Conservation (phyloP, 192 early-diverging fungal species). For the Cetraspora pellucida region DNA sequence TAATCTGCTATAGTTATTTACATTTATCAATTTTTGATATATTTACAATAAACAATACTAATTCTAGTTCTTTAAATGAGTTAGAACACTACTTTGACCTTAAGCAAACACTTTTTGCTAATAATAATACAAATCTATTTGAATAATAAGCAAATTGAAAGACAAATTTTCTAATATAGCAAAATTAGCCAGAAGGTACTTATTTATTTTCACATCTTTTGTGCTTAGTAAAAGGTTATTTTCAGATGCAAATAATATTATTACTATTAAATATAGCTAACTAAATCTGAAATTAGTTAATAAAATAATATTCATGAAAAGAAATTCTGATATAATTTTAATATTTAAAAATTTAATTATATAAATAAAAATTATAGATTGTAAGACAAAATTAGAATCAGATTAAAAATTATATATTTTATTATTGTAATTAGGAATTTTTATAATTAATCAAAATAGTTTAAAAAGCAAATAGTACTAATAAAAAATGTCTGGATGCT, state of each 20-base stretch:
- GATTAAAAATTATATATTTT: no score
- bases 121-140: background rate
- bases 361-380: no score
- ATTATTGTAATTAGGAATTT: no score
- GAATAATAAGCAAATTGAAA: background rate
- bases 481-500: no score
- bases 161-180: background rate
- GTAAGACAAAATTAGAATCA: no score
- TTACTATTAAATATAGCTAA: background rate
- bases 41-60: no score
- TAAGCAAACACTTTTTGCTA: background rate
- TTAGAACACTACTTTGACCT: background rate
- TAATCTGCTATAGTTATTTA: no score
- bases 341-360: no score
- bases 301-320: conserved; percentile 11
- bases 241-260: background rate
- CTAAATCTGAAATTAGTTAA: background rate
- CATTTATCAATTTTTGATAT: no score
- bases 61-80: no score
- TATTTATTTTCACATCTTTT: background rate
- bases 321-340: background rate
- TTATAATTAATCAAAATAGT: no score
- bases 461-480: no score
- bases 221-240: conserved; percentile 1
- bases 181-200: conserved; percentile 2